Evolutionary conservation across 73 alveolate genomes (phyloP).

Genomic region (Paramecium caudatum): DNA sequence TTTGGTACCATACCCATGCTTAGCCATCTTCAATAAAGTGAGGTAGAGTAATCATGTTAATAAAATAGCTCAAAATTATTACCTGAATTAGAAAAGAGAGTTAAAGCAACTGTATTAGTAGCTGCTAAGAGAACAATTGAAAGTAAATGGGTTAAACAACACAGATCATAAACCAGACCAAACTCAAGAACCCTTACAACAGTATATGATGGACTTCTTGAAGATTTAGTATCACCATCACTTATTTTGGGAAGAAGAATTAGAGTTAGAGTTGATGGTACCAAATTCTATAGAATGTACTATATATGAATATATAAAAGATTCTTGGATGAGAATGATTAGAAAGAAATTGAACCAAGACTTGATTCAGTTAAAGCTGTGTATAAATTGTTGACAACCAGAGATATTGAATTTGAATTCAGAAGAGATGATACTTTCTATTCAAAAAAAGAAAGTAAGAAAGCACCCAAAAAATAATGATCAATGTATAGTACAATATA

Average conservation of each 20-base stretch:
- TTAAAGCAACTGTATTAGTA: constrained; percentile 68
- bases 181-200: constrained; percentile 73
- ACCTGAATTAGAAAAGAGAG: constrained; percentile 75
- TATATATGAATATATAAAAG: neutral
- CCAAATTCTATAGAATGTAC: constrained; percentile 74
- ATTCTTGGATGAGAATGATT: constrained; percentile 61
- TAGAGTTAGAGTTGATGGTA: constrained; percentile 76
- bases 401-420: constrained; percentile 67
- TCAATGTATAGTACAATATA: constrained; percentile 25
- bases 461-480: constrained; percentile 29
- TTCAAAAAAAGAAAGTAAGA: constrained; percentile 1
- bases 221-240: constrained; percentile 70
- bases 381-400: constrained; percentile 36
- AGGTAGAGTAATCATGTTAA: neutral
- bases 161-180: constrained; percentile 75
- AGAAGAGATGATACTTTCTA: constrained; percentile 28
- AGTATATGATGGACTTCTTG: constrained; percentile 75
- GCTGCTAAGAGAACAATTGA: constrained; percentile 75
- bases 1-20: constrained; percentile 64
- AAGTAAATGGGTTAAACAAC: constrained; percentile 75
- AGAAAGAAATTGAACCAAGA: constrained; percentile 32
- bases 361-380: constrained; percentile 25
- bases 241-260: constrained; percentile 74
- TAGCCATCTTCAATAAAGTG: neutral
- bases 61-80: constrained; percentile 56